Conservation (phyloP, 176 grass and related monocot genomes). For the Luzula sylvatica region DNA sequence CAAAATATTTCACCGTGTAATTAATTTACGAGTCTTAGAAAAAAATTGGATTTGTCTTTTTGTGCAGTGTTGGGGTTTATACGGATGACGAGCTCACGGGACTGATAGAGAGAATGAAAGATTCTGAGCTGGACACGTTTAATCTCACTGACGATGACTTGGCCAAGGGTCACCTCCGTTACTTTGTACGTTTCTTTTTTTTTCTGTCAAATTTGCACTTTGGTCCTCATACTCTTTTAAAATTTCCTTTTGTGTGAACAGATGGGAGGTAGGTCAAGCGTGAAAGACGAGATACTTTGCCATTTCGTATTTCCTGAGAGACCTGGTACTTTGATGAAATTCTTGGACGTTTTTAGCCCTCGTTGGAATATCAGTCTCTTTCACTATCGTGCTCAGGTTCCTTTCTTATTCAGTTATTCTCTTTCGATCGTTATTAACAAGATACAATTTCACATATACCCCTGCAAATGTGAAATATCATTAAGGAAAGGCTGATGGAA, state of each 20-base stretch:
- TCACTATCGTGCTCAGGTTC: slow-evolving; percentile 90
- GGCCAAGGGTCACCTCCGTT: slow-evolving; percentile 84
- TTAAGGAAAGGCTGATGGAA: background rate
- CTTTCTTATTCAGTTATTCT: background rate
- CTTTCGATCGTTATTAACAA: background rate
- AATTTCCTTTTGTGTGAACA: slow-evolving; percentile 4
- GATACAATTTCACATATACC: too few species aligned
- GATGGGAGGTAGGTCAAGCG: slow-evolving; percentile 85
- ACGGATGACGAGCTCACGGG: slow-evolving; percentile 60
- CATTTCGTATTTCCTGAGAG: slow-evolving; percentile 93
- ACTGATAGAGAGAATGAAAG: slow-evolving; percentile 61
- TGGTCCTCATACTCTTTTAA: background rate
- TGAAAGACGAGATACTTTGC: slow-evolving; percentile 71
- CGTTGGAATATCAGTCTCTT: slow-evolving; percentile 98
- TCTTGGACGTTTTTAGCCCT: slow-evolving; percentile 76
- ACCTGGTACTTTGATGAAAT: slow-evolving; percentile 75
- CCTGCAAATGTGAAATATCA: too few species aligned
- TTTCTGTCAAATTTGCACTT: background rate
- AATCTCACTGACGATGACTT: slow-evolving; percentile 84
- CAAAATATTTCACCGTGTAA: too few species aligned
- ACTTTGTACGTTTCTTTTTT: slow-evolving; percentile 67
- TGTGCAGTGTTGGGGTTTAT: slow-evolving; percentile 89
- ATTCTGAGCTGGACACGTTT: slow-evolving; percentile 52
- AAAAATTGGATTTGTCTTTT: too few species aligned
- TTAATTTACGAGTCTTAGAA: too few species aligned